Evolutionary conservation across 192 early-diverging fungal species (phyloP), one percentile per base, ranked within the genome.

Genomic region (Mortierella hygrophila): DNA sequence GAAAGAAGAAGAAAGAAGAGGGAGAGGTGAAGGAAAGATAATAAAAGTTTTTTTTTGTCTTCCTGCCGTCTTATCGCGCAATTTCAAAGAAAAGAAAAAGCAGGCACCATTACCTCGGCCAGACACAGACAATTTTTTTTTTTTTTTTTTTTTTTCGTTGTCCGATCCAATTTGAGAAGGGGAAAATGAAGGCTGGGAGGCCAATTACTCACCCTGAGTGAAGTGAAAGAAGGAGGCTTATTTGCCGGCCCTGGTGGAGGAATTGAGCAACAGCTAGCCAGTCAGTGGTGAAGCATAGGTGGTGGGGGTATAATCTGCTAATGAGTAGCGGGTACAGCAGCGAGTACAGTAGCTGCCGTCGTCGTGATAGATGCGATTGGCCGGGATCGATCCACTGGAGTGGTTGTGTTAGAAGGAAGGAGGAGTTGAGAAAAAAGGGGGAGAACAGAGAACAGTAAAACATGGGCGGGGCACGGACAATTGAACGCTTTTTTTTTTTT

Each of bases 1-100:
- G 23, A 77, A 73, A 41, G 54, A 82, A 65, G 41, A 42, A 13
- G 52, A 46, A 77, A 38, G 16, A 74, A 49, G 46, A 65, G 26
- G 29, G 71, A 38, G 72, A 72, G 42, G 70, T 46, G 2, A 68
- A 42, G 32, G 20, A 72, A 47, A 41, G 55, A 72, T 42, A 81
- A 70, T 72, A 82, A 68, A 23, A 20, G 20, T 38, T 26, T 71
- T 26, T 26, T 55, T 75, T 54, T 37, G 47, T 77, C 68, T 46
- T 68, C 38, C 41, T 77, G 35, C 11, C 65, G 4, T 0, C 38
- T 71, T 54, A 38, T 57, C 49, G 37, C 42, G 44, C 63, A 65
- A 46, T 35, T 55, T 75, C 37, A 6, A 71, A 21, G 42, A n/a
- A 46, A 8, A 52, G 35, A 63, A 57, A 26, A 18, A 21, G 32